Evolutionary conservation across 192 early-diverging fungal species (phyloP).

Genomic region (Anaeromyces robustus): DNA sequence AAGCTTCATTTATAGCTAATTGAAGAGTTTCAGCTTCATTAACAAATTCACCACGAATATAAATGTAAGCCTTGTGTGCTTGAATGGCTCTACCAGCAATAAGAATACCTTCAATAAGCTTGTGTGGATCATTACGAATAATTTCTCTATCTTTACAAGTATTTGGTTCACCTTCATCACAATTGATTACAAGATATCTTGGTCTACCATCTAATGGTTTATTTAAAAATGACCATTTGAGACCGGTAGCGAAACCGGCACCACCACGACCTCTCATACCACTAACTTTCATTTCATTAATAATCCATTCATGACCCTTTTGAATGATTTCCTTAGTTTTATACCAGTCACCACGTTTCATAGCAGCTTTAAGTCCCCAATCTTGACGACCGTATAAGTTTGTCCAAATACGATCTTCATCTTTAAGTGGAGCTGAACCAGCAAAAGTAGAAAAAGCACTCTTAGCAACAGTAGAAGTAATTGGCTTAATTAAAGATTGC

Average conservation of each 20-base stretch:
- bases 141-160: conserved; percentile 99
- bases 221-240: conserved; percentile 99
- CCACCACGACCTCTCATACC: conserved; percentile 89
- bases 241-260: conserved; percentile 92
- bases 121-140: conserved; percentile 83
- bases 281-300: conserved; percentile 91
- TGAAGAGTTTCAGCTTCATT: conserved; percentile 88
- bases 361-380: conserved; percentile 69
- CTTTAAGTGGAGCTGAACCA: conserved; percentile 10
- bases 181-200: conserved; percentile 91
- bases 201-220: conserved; percentile 64
- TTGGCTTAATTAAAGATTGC: background rate
- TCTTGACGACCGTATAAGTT: conserved; percentile 92
- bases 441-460: background rate
- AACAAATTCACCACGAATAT: conserved; percentile 93
- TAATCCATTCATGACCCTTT: conserved; percentile 95
- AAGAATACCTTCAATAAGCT: conserved; percentile 91
- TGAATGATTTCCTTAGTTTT: conserved; percentile 95
- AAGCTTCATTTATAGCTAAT: conserved; percentile 90
- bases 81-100: conserved; percentile 92
- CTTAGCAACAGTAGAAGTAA: background rate
- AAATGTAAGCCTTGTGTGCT: conserved; percentile 94
- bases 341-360: conserved; percentile 96
- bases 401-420: conserved; percentile 95
- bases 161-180: conserved; percentile 96